Evolutionary conservation across 352 stramenopile genomes (phyloP), one percentile per base, ranked within the genome.

Genomic region (Pythium phragmitis): DNA sequence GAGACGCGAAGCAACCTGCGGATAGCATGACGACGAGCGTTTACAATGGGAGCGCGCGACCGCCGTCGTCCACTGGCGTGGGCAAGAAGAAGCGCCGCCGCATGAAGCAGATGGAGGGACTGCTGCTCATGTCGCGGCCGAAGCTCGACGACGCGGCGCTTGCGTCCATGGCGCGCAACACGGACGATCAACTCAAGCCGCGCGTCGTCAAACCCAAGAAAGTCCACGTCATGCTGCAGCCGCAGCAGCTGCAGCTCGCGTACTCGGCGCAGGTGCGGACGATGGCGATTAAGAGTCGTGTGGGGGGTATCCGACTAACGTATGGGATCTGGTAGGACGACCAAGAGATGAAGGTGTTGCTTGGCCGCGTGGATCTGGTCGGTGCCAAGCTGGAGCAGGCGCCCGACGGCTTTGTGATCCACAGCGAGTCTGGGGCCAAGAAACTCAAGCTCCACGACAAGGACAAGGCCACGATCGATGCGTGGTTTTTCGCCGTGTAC

Each of bases 41-140:
- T 21, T 49, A 49, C 42, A 19, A 13, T 23, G 73, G 68, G 54
- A 47, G 19, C 17, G 17, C 37, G 48, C 42, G 62, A 14, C 53
- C 62, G 46, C 13, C 53, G 41, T 66, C 60, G 26, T 17, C 52
- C 3, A 37, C 26, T 7, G 17, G 21, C 37, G n/a, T 63, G 4
- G n/a, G 19, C 43, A 87, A 82, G 63, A 72, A 77, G 46, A 80
- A 74, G 46, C 77, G 71, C 49, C 83, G 83, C 45, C 76, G 77
- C 49, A 81, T 92, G 80, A 92, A 90, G 76, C 83, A 92, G 60
- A 92, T 92, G 83, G 77, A 90, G 64, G 83, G 83, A 3, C 64
- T 92, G 59, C 67, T 92, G 61, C 65, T 85, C 57, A 77, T 92
- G 42, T 74, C 80, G 61, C 72, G 80, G 7, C 62, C 81, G 26